Conservation (phyloP, 2,329 filamentous ascomycete genomes). For the Penicillium sp. region DNA sequence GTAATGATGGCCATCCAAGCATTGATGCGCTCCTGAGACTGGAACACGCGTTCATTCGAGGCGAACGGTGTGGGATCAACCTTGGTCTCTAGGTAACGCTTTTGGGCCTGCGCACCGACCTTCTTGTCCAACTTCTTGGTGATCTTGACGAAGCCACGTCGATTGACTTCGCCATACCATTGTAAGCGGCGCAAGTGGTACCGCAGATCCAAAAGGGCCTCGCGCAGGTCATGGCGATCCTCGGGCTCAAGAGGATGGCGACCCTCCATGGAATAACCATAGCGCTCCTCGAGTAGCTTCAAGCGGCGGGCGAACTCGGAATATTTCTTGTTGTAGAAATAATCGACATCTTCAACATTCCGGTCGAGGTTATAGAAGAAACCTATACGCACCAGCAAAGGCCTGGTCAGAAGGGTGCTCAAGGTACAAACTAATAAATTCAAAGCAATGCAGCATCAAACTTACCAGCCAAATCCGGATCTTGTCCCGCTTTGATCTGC, state of each 20-base stretch:
- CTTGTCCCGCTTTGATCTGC: conserved; percentile 64
- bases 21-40: conserved; percentile 70
- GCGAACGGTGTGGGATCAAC: conserved; percentile 87
- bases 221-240: conserved; percentile 87
- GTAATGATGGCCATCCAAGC: conserved; percentile 78
- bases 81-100: conserved; percentile 83
- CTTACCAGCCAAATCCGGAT: conserved; percentile 88
- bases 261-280: conserved; percentile 69
- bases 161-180: conserved; percentile 98
- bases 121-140: conserved; percentile 99
- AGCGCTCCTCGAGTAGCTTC: conserved; percentile 81
- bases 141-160: conserved; percentile 93
- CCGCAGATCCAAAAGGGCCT: conserved; percentile 82
- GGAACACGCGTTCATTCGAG: conserved; percentile 61
- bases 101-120: conserved; percentile 72
- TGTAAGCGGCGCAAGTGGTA: conserved; percentile 85
- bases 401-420: conserved; percentile 19
- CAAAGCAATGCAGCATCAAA: conserved; percentile 18
- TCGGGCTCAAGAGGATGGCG: conserved; percentile 76
- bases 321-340: conserved; percentile 96
- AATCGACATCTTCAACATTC: conserved; percentile 94
- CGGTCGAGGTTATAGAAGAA: conserved; percentile 97
- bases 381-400: conserved; percentile 53
- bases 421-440: conserved; percentile 2
- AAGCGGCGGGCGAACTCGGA: conserved; percentile 78